Base-by-base conservation (phyloP, 208 protist species). In the Crithidia bombi region DNA sequence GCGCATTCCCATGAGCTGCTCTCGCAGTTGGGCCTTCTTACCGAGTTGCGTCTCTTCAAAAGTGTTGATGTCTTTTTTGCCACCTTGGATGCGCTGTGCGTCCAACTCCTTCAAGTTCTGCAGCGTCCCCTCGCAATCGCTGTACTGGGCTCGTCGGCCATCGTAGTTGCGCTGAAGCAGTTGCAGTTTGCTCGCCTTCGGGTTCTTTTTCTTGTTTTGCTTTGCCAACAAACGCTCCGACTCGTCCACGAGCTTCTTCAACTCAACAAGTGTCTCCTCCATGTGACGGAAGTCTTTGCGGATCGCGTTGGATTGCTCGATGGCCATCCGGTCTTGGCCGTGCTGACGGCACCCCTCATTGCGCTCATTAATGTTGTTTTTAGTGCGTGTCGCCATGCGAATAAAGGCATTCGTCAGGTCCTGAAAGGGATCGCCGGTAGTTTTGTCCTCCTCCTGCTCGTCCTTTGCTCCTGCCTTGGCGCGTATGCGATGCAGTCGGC, bases 301-400 rank as follows among this genome's bases (percentile, higher is more conserved):
- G 62, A 93, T 90, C 21, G 67, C 71, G 52, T 86, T 78, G 11
- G 84, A 90, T 55, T 89, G 75, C 54, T 88, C 82, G 64, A 93
- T 87, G 9, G 77, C 63, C 70, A 89, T 81, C 23, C 76, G 75
- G 44, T 90, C 87, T 30, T 89, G 74, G 1, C 83, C 84, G 67
- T 90, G 73, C 36, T 81, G 26, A 1, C 67, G 56, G 57, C 56
- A 74, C 19, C 82, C 82, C 25, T 86, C 68, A 57, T 90, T 93
- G 41, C 87, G 81, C 47, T 90, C 82, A 19, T 77, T 77, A 47
- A 93, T 93, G 55, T 52, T 71, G n/a, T 78, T 72, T 52, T 89
- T 90, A 26, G 73, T 77, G 26, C 74, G 70, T 19, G 69, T 73
- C 6, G 86, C 74, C 26, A 69, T 67, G 7, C 66, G 65, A 51